Conservation (phyloP, 148 eudicot species). For the Rhododendron molle region DNA sequence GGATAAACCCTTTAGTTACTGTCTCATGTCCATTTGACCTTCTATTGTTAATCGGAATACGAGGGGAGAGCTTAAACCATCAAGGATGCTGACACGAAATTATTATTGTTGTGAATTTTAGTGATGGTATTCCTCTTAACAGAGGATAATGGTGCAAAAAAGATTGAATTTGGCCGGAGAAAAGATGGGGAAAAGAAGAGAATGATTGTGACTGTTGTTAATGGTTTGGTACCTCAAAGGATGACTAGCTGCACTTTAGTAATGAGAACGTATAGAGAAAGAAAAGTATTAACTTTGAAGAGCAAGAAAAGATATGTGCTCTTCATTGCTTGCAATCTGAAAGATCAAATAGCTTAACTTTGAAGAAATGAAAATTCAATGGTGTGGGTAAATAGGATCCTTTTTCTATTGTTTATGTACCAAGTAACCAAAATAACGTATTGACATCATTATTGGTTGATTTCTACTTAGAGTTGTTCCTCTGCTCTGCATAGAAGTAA, state of each 20-base stretch:
- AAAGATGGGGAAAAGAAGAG: background rate
- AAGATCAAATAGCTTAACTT: background rate
- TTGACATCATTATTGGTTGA: background rate
- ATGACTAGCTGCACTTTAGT: background rate
- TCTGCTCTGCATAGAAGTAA: background rate
- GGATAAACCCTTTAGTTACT: background rate
- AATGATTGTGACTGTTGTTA: background rate
- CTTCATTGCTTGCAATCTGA: background rate
- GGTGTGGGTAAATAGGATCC: background rate
- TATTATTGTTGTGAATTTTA: background rate
- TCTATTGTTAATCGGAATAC: background rate
- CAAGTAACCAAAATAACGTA: background rate
- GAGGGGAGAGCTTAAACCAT: background rate
- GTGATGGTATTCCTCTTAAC: background rate
- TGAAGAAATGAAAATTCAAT: background rate
- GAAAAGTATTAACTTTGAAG: background rate
- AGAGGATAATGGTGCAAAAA: background rate
- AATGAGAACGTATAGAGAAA: background rate
- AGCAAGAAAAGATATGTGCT: background rate
- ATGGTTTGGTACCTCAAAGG: background rate
- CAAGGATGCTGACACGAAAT: background rate
- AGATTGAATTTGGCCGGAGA: background rate
- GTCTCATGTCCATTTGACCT: background rate
- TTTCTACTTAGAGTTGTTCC: background rate
- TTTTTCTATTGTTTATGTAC: background rate